These are phyloP conservation scores for Sarcomyxa edulis DNA, from an alignment of 768 basidiomycete genomes.

Conservation along the genomic window DNA sequence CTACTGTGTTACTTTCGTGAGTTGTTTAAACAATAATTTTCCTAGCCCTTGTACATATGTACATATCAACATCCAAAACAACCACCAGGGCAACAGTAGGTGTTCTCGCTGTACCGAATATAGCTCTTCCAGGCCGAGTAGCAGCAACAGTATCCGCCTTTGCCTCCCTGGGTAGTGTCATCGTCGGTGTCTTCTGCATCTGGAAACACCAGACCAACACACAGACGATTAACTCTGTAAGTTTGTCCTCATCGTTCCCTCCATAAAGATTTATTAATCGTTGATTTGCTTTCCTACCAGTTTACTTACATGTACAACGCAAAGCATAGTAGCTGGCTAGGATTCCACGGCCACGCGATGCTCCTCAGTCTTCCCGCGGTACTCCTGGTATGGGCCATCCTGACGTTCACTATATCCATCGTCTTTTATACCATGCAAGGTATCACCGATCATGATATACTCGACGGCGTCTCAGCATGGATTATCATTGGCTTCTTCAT, in stretches of 20 bases:
- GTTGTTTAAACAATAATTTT: slow-evolving; percentile 13
- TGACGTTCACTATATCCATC: slow-evolving; percentile 40
- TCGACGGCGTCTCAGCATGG: slow-evolving; percentile 30
- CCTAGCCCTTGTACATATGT: slow-evolving; percentile 1
- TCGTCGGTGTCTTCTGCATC: slow-evolving; percentile 50
- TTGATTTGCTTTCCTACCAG: slow-evolving; percentile 18
- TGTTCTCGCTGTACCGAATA: slow-evolving; percentile 37
- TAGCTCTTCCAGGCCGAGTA: slow-evolving; percentile 25
- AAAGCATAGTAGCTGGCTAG: slow-evolving; percentile 35
- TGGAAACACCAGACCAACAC: slow-evolving; percentile 51
- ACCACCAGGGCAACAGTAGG: slow-evolving; percentile 48
- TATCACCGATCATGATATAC: slow-evolving; percentile 14
- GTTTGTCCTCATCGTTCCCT: slow-evolving; percentile 7
- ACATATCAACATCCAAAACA: background rate
- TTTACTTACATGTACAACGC: slow-evolving; percentile 52
- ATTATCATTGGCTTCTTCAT: slow-evolving; percentile 34
- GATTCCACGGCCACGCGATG: slow-evolving; percentile 44
- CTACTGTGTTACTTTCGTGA: slow-evolving; percentile 50
- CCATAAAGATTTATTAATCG: background rate
- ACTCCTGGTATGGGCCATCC: slow-evolving; percentile 50
- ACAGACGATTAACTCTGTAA: slow-evolving; percentile 36
- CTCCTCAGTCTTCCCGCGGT: slow-evolving; percentile 48
- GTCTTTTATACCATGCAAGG: slow-evolving; percentile 39
- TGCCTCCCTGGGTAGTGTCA: slow-evolving; percentile 49
- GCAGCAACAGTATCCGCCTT: slow-evolving; percentile 42